These are phyloP conservation scores for Yarrowia yakushimensis DNA, from an alignment of 805 yeast genomes.

Conservation along the genomic window DNA sequence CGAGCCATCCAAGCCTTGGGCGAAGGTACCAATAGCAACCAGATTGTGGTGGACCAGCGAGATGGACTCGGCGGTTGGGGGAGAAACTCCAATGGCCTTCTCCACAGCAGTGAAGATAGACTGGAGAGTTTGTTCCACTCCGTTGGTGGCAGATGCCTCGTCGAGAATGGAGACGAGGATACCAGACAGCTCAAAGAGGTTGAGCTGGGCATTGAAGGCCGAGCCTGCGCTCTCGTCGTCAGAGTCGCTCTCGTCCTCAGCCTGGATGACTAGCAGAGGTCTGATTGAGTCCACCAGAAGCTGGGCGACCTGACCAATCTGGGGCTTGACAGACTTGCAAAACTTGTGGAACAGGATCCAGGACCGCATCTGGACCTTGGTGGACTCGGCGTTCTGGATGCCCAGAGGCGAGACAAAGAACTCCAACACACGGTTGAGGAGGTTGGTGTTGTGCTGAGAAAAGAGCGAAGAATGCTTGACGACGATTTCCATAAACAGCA, in stretches of 20 bases:
- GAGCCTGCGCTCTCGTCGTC: slow-evolving; percentile 46
- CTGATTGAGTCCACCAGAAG: slow-evolving; percentile 60
- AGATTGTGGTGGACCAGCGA: slow-evolving; percentile 68
- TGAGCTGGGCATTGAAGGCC: slow-evolving; percentile 71
- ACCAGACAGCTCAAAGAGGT: slow-evolving; percentile 84
- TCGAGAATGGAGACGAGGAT: slow-evolving; percentile 54
- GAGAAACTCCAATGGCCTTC: slow-evolving; percentile 45
- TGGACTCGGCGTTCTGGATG: slow-evolving; percentile 66
- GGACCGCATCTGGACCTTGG: slow-evolving; percentile 68
- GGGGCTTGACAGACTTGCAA: slow-evolving; percentile 69
- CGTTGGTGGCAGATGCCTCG: slow-evolving; percentile 42
- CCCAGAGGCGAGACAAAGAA: slow-evolving; percentile 80
- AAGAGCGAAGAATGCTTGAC: slow-evolving; percentile 72
- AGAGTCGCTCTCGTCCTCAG: slow-evolving; percentile 43
- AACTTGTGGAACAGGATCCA: slow-evolving; percentile 90
- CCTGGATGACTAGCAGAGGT: slow-evolving; percentile 58
- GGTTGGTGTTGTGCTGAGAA: slow-evolving; percentile 40
- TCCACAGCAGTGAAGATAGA: slow-evolving; percentile 75
- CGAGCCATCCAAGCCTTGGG: slow-evolving; percentile 70
- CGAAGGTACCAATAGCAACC: slow-evolving; percentile 85
- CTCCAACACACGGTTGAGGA: slow-evolving; percentile 63
- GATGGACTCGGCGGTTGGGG: slow-evolving; percentile 36
- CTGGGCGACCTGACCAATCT: slow-evolving; percentile 51
- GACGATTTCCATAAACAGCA: slow-evolving; percentile 77
- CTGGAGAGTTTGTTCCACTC: slow-evolving; percentile 64